Base-by-base conservation (phyloP, 257 asterid genomes). In the Solanum chiquidenum region DNA sequence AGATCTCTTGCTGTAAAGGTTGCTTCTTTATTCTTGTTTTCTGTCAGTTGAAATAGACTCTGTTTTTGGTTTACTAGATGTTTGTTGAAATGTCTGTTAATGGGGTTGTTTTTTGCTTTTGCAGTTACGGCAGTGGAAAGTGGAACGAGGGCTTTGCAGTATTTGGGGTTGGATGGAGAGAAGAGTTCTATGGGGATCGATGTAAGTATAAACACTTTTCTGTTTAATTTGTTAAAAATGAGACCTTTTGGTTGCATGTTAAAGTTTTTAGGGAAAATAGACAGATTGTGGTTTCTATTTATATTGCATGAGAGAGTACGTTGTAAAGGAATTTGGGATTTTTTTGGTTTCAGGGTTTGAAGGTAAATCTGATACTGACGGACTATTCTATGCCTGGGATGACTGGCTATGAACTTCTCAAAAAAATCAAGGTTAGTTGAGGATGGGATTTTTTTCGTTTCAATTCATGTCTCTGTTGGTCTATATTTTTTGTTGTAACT, bases 331-430 rank as follows among this genome's bases (percentile, higher is more conserved):
- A 62, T 18, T 35, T 82, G 29, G 37, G 49, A 42, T 38, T 25
- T 52, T 12, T 31, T 46, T 69, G 60, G 87, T 64, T 87, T 13
- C 92, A 96, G 98, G 96, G 86, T 27, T 80, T 95, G 95, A 95
- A 96, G 95, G 95, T 96, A 62, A 95, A 95, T 93, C 91, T 95
- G 88, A 93, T 95, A 79, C 88, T 96, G 89, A 94, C 99, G 8
- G 99, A 96, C 88, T 96, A 96, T 83, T 96, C 99, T n/a, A 96
- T 96, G 99, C 99, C 99, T 91, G 99, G 95, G 83, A 96, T 96
- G 99, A 95, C 98, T 40, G 99, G 99, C 49, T 96, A 92, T 92
- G 99, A 96, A 44, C 98, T 96, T 55, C 98, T 96, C 11, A 94
- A 96, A 88, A 94, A 89, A 94, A 94, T 96, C 7, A 96, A 96